Evolutionary conservation across 331 rosid species (phyloP).

Genomic region (Prunus yedoensis): DNA sequence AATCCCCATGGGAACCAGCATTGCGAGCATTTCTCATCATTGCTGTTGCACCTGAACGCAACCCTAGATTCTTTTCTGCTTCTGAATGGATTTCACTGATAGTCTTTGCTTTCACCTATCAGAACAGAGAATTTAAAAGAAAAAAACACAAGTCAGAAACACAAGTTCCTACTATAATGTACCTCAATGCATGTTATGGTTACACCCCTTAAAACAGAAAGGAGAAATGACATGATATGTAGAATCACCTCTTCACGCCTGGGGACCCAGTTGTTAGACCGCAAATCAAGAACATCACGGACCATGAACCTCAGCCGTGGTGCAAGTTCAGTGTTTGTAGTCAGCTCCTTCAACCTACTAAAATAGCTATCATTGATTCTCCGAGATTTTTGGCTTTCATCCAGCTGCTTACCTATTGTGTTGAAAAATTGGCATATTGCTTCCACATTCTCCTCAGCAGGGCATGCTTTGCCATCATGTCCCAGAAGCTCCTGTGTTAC

Average conservation of each 20-base stretch:
- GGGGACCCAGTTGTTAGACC: conserved; percentile 85
- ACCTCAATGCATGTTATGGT: neutral
- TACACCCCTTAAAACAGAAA: neutral
- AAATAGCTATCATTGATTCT: conserved; percentile 82
- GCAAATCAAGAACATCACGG: conserved; percentile 75
- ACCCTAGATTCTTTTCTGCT: conserved; percentile 90
- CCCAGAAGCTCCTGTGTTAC: conserved; percentile 84
- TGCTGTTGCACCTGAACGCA: conserved; percentile 95
- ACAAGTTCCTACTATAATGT: neutral
- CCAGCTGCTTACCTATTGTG: conserved; percentile 97
- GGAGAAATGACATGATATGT: neutral
- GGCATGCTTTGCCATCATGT: conserved; percentile 69
- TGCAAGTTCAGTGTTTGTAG: conserved; percentile 64
- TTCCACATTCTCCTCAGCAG: conserved; percentile 99
- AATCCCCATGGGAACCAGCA: conserved; percentile 57
- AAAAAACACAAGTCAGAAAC: conserved; percentile 7
- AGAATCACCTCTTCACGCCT: conserved; percentile 89
- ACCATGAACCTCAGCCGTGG: conserved; percentile 87
- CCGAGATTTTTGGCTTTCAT: conserved; percentile 70
- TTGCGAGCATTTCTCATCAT: conserved; percentile 73
- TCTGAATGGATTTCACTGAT: conserved; percentile 93
- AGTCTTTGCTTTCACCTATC: conserved; percentile 73
- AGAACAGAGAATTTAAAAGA: neutral
- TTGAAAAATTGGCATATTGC: conserved; percentile 92
- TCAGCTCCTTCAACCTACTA: conserved; percentile 68